Conservation (phyloP, 2,329 filamentous ascomycete genomes). For the Cryoendolithus antarcticus region DNA sequence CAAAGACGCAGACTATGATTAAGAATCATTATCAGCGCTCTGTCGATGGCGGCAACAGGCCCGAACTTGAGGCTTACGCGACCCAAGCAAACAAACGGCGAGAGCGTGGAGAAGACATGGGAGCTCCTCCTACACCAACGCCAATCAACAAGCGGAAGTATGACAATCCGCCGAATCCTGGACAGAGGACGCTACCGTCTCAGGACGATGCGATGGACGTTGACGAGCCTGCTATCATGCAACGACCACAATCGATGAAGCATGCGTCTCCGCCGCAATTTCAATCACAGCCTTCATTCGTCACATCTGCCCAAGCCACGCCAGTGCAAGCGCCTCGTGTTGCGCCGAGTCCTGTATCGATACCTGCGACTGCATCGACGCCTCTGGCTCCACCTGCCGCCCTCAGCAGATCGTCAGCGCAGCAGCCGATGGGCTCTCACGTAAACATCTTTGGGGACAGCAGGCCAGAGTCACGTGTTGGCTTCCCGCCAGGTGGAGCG, state of each 20-base stretch:
- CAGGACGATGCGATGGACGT: slow-evolving; percentile 29
- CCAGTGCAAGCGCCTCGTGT: slow-evolving; percentile 17
- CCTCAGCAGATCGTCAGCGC: slow-evolving; percentile 1
- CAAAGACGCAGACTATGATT: slow-evolving; percentile 80
- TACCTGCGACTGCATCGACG: slow-evolving; percentile 10
- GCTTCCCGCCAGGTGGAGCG: slow-evolving; percentile 7
- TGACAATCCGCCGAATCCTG: slow-evolving; percentile 27
- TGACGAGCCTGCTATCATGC: slow-evolving; percentile 24
- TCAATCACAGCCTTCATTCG: slow-evolving; percentile 15
- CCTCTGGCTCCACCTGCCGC: slow-evolving; percentile 14
- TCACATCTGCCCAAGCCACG: slow-evolving; percentile 19
- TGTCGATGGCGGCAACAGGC: slow-evolving; percentile 29
- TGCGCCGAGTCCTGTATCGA: slow-evolving; percentile 16
- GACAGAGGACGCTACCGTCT: slow-evolving; percentile 32
- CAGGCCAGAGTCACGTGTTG: slow-evolving; percentile 17
- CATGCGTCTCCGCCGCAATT: slow-evolving; percentile 27
- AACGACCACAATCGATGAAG: slow-evolving; percentile 15
- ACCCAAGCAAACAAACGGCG: slow-evolving; percentile 30
- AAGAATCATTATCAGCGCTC: slow-evolving; percentile 40
- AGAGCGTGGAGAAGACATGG: slow-evolving; percentile 33
- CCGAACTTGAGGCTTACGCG: slow-evolving; percentile 30
- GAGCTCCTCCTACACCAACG: slow-evolving; percentile 36
- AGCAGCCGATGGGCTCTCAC: slow-evolving; percentile 19
- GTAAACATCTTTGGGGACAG: slow-evolving; percentile 21
- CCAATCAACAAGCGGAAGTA: slow-evolving; percentile 36